Evolutionary conservation across 2,329 filamentous ascomycete species (phyloP).

Genomic region (Aspergillus sp.): DNA sequence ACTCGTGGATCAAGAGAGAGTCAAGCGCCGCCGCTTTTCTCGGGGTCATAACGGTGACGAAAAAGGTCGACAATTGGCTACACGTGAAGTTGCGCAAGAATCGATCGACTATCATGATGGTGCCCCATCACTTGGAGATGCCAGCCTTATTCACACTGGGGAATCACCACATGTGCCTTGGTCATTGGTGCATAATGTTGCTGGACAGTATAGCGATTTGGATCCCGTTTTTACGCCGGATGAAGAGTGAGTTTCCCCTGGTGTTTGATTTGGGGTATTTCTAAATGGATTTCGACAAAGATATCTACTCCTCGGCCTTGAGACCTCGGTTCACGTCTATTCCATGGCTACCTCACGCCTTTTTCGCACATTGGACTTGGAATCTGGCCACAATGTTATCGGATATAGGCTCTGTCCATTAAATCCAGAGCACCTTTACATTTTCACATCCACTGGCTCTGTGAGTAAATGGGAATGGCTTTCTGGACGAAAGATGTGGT

Average conservation of each 20-base stretch:
- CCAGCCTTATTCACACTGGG: neutral
- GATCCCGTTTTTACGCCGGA: constrained; percentile 57
- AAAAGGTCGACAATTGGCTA: constrained; percentile 11
- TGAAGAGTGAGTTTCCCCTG: constrained; percentile 42
- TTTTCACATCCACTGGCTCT: constrained; percentile 47
- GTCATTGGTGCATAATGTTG: constrained; percentile 46
- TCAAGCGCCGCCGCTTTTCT: constrained; percentile 29
- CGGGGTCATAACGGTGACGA: constrained; percentile 9
- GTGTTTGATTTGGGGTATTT: neutral
- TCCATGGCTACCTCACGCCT: constrained; percentile 76
- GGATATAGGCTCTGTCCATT: constrained; percentile 49
- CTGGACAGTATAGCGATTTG: constrained; percentile 51
- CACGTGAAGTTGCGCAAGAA: neutral
- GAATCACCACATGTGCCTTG: constrained; percentile 24
- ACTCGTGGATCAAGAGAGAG: constrained; percentile 17
- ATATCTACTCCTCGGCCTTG: constrained; percentile 69
- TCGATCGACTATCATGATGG: neutral
- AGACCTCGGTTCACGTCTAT: constrained; percentile 74
- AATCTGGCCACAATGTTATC: constrained; percentile 43
- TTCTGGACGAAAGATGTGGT: constrained; percentile 38
- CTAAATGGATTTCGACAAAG: constrained; percentile 37
- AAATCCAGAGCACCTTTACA: constrained; percentile 50
- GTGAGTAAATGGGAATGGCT: constrained; percentile 58
- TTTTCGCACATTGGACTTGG: constrained; percentile 62
- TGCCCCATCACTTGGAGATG: neutral